Evolutionary conservation across 164 flowering plant genomes (phyloP).

Genomic region (Piper betle): DNA sequence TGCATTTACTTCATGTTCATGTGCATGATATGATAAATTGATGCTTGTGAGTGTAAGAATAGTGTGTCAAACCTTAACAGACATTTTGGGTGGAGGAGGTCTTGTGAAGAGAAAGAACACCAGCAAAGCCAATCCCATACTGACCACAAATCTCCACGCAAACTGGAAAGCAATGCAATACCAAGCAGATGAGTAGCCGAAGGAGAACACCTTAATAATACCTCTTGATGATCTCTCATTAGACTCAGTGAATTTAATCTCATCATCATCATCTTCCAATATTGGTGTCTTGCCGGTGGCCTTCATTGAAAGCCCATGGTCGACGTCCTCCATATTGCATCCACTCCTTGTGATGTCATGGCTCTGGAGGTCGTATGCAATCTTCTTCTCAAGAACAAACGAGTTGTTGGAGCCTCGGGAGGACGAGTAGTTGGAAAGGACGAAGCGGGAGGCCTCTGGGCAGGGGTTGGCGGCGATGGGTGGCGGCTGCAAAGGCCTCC

Average conservation of each 20-base stretch:
- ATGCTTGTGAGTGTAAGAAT: too few relatives aligned
- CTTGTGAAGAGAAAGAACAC: constrained; percentile 3
- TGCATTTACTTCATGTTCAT: too few relatives aligned
- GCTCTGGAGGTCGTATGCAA: constrained; percentile 1
- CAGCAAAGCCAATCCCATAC: neutral
- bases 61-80: neutral
- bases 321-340: neutral
- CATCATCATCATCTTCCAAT: constrained; percentile 1
- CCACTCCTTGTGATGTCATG: neutral
- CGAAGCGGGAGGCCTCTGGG: constrained; percentile 1
- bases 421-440: constrained; percentile 2
- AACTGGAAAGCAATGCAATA: constrained; percentile 2
- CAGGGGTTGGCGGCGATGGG: neutral
- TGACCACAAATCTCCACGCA: constrained; percentile 2
- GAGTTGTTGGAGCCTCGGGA: constrained; percentile 5
- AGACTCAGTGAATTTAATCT: neutral
- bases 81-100: constrained; percentile 1
- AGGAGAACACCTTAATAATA: neutral
- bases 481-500: neutral
- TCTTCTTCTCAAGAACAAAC: constrained; percentile 4
- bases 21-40: too few relatives aligned
- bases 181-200: constrained; percentile 4
- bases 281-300: neutral
- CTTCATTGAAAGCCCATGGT: neutral
- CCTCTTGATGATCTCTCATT: neutral